These are phyloP conservation scores for Macrolepiota albuminosa DNA, from an alignment of 768 basidiomycete genomes.

Conservation along the genomic window DNA sequence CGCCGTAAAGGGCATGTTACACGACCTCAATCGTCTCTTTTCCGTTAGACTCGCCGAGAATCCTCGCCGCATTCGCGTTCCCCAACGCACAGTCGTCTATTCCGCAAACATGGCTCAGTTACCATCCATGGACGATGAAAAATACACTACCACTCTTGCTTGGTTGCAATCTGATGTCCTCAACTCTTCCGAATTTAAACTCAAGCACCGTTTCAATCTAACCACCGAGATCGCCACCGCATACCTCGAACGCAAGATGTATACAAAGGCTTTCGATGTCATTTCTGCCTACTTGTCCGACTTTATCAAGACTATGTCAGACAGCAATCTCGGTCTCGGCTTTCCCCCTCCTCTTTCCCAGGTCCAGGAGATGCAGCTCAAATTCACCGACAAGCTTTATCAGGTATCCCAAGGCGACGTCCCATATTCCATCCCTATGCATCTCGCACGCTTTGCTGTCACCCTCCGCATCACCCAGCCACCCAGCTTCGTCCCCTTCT, in stretches of 20 bases:
- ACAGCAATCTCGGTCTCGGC: neutral
- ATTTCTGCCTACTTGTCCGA: constrained; percentile 13
- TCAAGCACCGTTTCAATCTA: constrained; percentile 8
- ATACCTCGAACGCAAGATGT: constrained; percentile 25
- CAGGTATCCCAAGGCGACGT: constrained; percentile 13
- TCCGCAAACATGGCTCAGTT: constrained; percentile 28
- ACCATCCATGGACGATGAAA: constrained; percentile 12
- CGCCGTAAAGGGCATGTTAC: constrained; percentile 39
- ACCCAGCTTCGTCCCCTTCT: constrained; percentile 29
- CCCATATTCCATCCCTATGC: constrained; percentile 25
- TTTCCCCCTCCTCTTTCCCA: constrained; percentile 4
- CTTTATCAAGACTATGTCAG: neutral
- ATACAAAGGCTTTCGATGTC: constrained; percentile 17
- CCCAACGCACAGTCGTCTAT: constrained; percentile 41
- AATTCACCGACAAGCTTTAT: constrained; percentile 22
- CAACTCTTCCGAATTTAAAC: neutral
- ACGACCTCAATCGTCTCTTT: constrained; percentile 55
- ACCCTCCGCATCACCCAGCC: constrained; percentile 28
- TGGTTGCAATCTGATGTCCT: constrained; percentile 16
- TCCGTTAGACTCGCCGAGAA: constrained; percentile 31
- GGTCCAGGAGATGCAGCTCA: constrained; percentile 16
- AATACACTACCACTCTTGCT: constrained; percentile 16
- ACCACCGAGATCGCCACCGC: constrained; percentile 23
- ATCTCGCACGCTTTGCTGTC: constrained; percentile 29
- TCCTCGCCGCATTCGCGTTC: constrained; percentile 27